A percentile compares a stretch with the other conserved stretches of the same genome.
Conservation (phyloP, 164 flowering plant genomes). For the Nymphaea thermarum region DNA sequence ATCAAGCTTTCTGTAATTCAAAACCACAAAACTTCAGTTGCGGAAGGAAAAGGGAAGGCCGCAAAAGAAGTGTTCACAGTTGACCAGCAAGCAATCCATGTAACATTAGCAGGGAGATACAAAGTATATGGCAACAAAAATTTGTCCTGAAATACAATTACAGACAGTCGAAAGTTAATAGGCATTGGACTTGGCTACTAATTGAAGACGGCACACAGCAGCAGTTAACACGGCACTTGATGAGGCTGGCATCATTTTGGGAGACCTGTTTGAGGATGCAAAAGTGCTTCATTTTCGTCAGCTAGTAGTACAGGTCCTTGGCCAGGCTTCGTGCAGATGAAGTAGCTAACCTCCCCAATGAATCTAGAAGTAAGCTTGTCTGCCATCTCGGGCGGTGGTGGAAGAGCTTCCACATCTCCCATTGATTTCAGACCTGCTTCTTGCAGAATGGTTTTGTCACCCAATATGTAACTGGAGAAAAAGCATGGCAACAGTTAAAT, state of each 20-base stretch:
- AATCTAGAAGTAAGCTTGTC: slow-evolving; percentile 29
- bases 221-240: background rate
- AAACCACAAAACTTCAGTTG: too few species aligned
- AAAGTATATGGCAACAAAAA: too few species aligned
- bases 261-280: slow-evolving; percentile 67
- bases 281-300: slow-evolving; percentile 57
- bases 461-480: slow-evolving; percentile 57
- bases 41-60: too few species aligned
- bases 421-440: slow-evolving; percentile 58
- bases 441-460: slow-evolving; percentile 72
- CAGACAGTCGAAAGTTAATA: too few species aligned
- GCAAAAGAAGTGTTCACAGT: too few species aligned
- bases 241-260: slow-evolving; percentile 34
- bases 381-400: slow-evolving; percentile 62
- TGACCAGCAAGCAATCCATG: too few species aligned
- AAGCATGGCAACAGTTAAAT: background rate
- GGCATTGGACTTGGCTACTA: too few species aligned
- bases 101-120: too few species aligned
- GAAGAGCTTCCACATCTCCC: slow-evolving; percentile 60
- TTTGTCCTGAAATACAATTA: too few species aligned
- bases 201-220: background rate
- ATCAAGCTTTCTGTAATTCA: too few species aligned
- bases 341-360: slow-evolving; percentile 72
- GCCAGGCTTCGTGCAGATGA: slow-evolving; percentile 92
- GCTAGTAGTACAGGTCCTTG: slow-evolving; percentile 63